Evolutionary conservation across 73 alveolate genomes (phyloP).

Genomic region (Tetrahymena thermophila): DNA sequence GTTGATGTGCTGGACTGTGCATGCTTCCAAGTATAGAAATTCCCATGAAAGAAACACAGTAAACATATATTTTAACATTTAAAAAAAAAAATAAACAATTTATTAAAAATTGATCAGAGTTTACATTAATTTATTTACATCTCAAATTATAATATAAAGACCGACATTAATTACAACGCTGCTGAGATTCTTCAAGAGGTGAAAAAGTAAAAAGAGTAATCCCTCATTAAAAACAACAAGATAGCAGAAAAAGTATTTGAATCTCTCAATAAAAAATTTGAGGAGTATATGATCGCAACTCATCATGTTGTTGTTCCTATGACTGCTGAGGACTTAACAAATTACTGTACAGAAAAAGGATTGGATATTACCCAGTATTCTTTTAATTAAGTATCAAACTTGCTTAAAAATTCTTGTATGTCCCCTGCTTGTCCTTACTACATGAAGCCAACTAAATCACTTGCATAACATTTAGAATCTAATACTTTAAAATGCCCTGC

Average conservation of each 20-base stretch:
- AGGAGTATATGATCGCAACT: not conserved
- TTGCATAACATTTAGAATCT: not conserved
- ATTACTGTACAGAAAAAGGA: not conserved
- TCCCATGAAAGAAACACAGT: not conserved
- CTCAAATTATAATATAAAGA: not conserved
- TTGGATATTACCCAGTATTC: not conserved
- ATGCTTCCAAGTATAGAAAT: not conserved
- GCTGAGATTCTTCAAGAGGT: not conserved
- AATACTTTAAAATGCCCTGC: not conserved
- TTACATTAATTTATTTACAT: not conserved
- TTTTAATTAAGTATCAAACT: not conserved
- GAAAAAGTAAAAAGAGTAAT: not conserved
- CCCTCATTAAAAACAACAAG: not conserved
- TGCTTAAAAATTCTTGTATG: not conserved
- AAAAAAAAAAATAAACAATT: no score
- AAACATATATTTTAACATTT: not conserved
- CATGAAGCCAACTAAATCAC: not conserved
- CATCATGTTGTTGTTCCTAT: not conserved
- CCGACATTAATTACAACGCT: not conserved
- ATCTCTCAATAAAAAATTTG: not conserved
- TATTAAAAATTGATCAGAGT: no score
- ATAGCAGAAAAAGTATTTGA: not conserved
- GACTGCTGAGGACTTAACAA: not conserved
- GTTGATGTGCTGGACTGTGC: not conserved
- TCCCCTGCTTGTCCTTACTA: not conserved